phyloP scores from a whole-genome alignment of 257 asterid genomes.

The Fraxinus americana region DNA sequence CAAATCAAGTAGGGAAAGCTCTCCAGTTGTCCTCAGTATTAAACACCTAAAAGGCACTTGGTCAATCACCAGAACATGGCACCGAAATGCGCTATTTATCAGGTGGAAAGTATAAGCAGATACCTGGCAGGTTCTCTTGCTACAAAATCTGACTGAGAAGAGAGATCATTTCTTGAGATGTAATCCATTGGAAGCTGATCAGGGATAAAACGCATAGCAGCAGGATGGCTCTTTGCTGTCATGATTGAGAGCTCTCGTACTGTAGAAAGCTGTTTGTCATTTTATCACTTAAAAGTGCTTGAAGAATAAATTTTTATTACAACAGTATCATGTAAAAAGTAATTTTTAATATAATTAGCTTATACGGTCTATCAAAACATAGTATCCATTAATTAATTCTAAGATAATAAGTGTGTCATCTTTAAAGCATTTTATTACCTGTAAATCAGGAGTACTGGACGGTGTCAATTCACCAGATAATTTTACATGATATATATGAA shows the following conservation, averaged over 20 bases:
- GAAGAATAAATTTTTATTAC: slow-evolving; percentile 36
- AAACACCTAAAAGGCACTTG: slow-evolving; percentile 64
- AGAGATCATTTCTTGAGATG: slow-evolving; percentile 43
- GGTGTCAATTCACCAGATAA: slow-evolving; percentile 93
- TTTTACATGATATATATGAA: slow-evolving; percentile 88
- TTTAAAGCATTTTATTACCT: slow-evolving; percentile 60
- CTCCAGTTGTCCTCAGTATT: slow-evolving; percentile 90
- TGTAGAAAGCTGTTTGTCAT: slow-evolving; percentile 99
- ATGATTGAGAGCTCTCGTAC: slow-evolving; percentile 99
- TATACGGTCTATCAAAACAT: slow-evolving; percentile 14
- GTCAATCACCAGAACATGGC: slow-evolving; percentile 28
- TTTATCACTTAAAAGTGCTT: slow-evolving; percentile 90
- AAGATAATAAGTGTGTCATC: slow-evolving; percentile 23
- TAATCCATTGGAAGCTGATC: slow-evolving; percentile 74
- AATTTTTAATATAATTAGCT: slow-evolving; percentile 10
- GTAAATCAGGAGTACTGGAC: slow-evolving; percentile 77
- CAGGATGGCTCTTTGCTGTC: slow-evolving; percentile 99
- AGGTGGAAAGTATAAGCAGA: slow-evolving; percentile 31
- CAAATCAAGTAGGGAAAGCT: slow-evolving; percentile 96
- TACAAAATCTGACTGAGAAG: slow-evolving; percentile 56
- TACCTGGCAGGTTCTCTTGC: slow-evolving; percentile 84
- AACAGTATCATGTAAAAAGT: slow-evolving; percentile 36
- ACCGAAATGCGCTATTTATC: slow-evolving; percentile 18
- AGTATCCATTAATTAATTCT: slow-evolving; percentile 18
- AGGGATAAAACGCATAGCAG: slow-evolving; percentile 92